These are phyloP conservation scores for Colletotrichum chrysophilum DNA, from an alignment of 2,329 filamentous ascomycete genomes.

Conservation along the genomic window DNA sequence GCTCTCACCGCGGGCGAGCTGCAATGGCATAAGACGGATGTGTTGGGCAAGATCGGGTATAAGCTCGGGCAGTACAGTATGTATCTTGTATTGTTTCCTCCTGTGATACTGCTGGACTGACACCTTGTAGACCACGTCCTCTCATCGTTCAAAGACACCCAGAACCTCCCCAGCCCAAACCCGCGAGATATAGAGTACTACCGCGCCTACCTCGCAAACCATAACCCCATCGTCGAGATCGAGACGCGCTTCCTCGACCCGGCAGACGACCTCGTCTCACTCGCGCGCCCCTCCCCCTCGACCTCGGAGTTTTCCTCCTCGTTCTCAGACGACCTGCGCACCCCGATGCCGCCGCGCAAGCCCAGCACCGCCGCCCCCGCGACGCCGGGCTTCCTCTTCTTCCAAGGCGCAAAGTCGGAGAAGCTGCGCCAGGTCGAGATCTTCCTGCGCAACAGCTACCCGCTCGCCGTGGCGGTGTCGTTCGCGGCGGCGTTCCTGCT, in stretches of 20 bases:
- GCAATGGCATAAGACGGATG: slow-evolving; percentile 63
- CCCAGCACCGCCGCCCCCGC: background rate
- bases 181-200: slow-evolving; percentile 54
- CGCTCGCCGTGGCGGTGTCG: slow-evolving; percentile 43
- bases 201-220: slow-evolving; percentile 59
- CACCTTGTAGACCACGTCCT: slow-evolving; percentile 58
- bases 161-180: slow-evolving; percentile 53
- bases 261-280: slow-evolving; percentile 58
- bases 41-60: slow-evolving; percentile 66
- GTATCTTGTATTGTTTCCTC: too few species aligned
- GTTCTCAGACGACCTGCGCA: slow-evolving; percentile 8
- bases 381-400: background rate
- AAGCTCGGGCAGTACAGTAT: slow-evolving; percentile 74
- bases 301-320: background rate
- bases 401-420: slow-evolving; percentile 1
- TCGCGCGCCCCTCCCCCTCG: slow-evolving; percentile 24
- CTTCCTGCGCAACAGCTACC: background rate
- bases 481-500: slow-evolving; percentile 58
- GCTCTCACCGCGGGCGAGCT: slow-evolving; percentile 57
- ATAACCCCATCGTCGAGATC: slow-evolving; percentile 59
- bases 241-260: slow-evolving; percentile 67
- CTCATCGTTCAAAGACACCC: slow-evolving; percentile 59
- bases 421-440: background rate
- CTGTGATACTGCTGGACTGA: too few species aligned
- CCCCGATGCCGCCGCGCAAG: slow-evolving; percentile 21